Percentiles rank a stretch among this genome's conserved stretches.
Evolutionary conservation across 345 rosid genomes (phyloP).

Genomic region (Pugionium dolabratum): DNA sequence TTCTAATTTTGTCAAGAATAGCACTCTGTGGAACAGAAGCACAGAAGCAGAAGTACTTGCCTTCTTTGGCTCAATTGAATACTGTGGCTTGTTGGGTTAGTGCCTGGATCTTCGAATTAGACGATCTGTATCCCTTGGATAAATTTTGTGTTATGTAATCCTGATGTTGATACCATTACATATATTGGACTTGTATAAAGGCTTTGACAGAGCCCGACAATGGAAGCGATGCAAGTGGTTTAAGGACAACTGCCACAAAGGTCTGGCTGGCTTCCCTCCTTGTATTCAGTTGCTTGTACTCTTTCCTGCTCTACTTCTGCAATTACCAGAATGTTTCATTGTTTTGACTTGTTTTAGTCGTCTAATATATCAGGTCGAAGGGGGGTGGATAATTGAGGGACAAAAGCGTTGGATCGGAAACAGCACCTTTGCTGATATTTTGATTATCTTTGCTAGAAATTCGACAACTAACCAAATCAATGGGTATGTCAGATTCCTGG

Average conservation of each 20-base stretch:
- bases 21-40: conserved; percentile 91
- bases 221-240: conserved; percentile 94
- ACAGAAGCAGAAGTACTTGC: conserved; percentile 81
- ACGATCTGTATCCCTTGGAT: conserved; percentile 7
- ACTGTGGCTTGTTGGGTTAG: conserved; percentile 91
- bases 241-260: conserved; percentile 83
- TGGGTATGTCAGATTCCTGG: conserved; percentile 54
- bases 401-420: conserved; percentile 99
- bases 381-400: conserved; percentile 91
- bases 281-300: conserved; percentile 23
- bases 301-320: conserved; percentile 13
- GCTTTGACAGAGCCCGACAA: conserved; percentile 94
- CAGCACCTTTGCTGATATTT: conserved; percentile 88
- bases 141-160: conserved; percentile 1
- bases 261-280: conserved; percentile 39
- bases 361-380: conserved; percentile 56
- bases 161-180: conserved; percentile 27
- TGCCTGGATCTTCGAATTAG: conserved; percentile 10
- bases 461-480: conserved; percentile 77
- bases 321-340: conserved; percentile 5
- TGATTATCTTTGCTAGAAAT: conserved; percentile 82
- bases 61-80: conserved; percentile 72
- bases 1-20: conserved; percentile 46
- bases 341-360: conserved; percentile 14
- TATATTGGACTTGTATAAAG: conserved; percentile 41